phyloP scores from a whole-genome alignment of 2,329 filamentous ascomycete genomes.

The Colletotrichum ledebouriae region DNA sequence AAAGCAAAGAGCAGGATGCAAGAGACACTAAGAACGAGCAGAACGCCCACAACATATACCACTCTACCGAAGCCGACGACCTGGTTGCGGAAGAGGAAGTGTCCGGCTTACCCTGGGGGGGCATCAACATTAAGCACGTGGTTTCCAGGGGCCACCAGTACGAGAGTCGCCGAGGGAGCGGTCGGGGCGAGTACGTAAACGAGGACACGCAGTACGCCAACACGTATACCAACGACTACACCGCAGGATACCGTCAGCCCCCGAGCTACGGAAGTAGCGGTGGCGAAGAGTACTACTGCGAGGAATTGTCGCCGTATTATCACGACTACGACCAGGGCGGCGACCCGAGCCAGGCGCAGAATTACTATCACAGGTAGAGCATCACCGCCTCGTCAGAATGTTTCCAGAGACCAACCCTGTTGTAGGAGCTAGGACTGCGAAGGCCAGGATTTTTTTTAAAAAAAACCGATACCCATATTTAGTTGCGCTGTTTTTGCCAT shows the following conservation, averaged over 20 bases:
- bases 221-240: conserved; percentile 44
- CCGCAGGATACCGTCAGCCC: conserved; percentile 44
- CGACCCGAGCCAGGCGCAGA: conserved; percentile 18
- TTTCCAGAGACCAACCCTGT: background rate
- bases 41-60: conserved; percentile 74
- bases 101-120: conserved; percentile 80
- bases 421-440: background rate
- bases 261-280: conserved; percentile 52
- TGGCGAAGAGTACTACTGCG: conserved; percentile 52
- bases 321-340: conserved; percentile 43
- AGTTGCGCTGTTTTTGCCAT: too few relatives aligned
- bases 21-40: conserved; percentile 74
- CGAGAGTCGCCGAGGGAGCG: conserved; percentile 59
- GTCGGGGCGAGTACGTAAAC: conserved; percentile 52
- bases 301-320: conserved; percentile 46
- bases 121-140: conserved; percentile 71
- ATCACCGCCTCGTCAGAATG: background rate
- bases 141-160: conserved; percentile 65
- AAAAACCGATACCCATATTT: background rate
- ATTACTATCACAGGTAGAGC: background rate
- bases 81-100: conserved; percentile 66
- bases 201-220: conserved; percentile 51
- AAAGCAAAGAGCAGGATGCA: conserved; percentile 75
- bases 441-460: background rate
- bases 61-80: conserved; percentile 69